These are phyloP conservation scores for Glebionis coronaria DNA, from an alignment of 129 eudicot species.

Conservation along the genomic window DNA sequence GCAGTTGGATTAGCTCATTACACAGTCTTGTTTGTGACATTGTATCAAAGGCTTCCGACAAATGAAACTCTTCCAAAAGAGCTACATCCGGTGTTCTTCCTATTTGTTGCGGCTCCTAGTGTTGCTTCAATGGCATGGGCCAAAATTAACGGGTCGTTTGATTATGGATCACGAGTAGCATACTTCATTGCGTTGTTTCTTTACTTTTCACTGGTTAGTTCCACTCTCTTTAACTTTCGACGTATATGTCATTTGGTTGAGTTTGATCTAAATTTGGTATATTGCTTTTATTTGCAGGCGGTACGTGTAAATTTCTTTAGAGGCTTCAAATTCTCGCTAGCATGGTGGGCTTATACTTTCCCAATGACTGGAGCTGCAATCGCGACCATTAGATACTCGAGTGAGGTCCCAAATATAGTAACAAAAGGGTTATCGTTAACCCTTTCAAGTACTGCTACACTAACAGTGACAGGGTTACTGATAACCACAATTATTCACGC, in stretches of 20 bases:
- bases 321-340: conserved; percentile 86
- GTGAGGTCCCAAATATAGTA: conserved; percentile 46
- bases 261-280: neutral
- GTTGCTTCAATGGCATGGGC: conserved; percentile 97
- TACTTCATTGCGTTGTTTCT: conserved; percentile 87
- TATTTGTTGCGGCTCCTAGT: conserved; percentile 87
- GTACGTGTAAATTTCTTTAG: conserved; percentile 88
- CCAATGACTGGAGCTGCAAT: conserved; percentile 91
- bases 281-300: conserved; percentile 17
- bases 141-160: conserved; percentile 70
- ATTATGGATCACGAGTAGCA: conserved; percentile 62
- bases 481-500: conserved; percentile 66
- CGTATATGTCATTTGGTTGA: neutral
- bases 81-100: conserved; percentile 91
- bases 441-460: conserved; percentile 50
- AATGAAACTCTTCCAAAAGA: conserved; percentile 93
- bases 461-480: conserved; percentile 56
- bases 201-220: conserved; percentile 63
- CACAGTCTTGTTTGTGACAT: conserved; percentile 73
- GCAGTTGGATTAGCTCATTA: conserved; percentile 95
- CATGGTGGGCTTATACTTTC: conserved; percentile 99
- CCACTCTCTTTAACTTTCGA: neutral
- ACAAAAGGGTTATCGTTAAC: conserved; percentile 44
- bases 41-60: conserved; percentile 92
- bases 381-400: conserved; percentile 68